Percentiles rank a stretch among this genome's conserved stretches.
phyloP scores from a whole-genome alignment of 257 asterid species.

The Solanum neorickii region DNA sequence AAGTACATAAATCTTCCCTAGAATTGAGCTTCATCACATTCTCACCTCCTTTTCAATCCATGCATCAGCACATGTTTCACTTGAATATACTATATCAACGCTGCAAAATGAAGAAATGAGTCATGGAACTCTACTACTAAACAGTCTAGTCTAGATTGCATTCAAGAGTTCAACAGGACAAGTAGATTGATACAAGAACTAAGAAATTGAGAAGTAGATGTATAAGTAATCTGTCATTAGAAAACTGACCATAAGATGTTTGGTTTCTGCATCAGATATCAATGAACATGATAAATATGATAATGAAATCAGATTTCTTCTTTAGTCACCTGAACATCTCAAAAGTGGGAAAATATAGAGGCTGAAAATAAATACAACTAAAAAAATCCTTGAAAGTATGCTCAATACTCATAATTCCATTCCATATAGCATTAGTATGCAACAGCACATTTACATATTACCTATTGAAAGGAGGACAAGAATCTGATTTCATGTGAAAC shows the following conservation, averaged over 20 bases:
- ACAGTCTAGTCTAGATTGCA: neutral
- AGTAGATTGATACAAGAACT: neutral
- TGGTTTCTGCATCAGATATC: neutral
- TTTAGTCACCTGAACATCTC: neutral
- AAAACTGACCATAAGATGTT: neutral
- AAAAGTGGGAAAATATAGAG: neutral
- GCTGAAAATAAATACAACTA: neutral
- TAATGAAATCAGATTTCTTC: neutral
- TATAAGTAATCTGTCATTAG: neutral
- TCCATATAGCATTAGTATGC: neutral
- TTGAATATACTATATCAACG: conserved; percentile 62
- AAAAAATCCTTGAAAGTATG: neutral
- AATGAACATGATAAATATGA: neutral
- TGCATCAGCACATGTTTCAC: conserved; percentile 90
- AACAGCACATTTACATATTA: neutral
- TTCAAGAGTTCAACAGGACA: neutral
- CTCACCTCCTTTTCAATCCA: conserved; percentile 99
- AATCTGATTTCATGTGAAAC: neutral
- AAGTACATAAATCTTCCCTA: neutral
- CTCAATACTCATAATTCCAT: neutral
- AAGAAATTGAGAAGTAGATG: neutral
- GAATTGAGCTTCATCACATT: conserved; percentile 2
- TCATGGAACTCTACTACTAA: neutral
- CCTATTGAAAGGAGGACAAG: neutral
- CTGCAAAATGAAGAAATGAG: conserved; percentile 34